Evolutionary conservation across 2,329 filamentous ascomycete genomes (phyloP), one percentile per base, ranked within the genome.

Genomic region (Hawksworthiomyces lignivorus): DNA sequence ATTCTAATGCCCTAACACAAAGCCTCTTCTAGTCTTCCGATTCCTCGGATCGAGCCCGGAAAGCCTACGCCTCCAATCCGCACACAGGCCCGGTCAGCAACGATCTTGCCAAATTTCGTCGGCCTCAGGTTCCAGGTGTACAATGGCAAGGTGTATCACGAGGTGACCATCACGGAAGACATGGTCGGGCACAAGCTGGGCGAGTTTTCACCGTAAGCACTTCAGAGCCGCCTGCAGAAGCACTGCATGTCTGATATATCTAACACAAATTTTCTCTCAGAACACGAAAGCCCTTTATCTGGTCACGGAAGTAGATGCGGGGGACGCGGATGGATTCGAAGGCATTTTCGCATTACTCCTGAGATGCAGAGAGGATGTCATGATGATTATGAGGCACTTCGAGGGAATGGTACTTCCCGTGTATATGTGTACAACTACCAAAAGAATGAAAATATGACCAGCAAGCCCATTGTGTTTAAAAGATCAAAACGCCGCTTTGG

Each of bases 141-240:
- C 68, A 94, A 95, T 61, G 89, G 89, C 56, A 94, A 92, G 69
- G 75, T 75, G 24, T 95, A 95, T 63, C 68, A 82, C 54, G 85
- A 92, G 52, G 73, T 95, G 41, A 74, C 72, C 51, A 84, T 96
- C 49, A 94, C 88, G 14, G 89, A 95, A 61, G 86, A 95, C 57
- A 96, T 96, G 89, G 89, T 96, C 37, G 89, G 89, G 41, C 84
- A 92, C 64, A 96, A 95, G 67, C 72, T 96, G 52, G 89, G 89
- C 54, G 89, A 96, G 66, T 96, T 95, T 62, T 81, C 87, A 48
- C 70, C 78, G 88, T 95, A 76, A 57, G 87, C n/a, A n/a, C n/a
- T n/a, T n/a, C n/a, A n/a, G n/a, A n/a, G n/a, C n/a, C n/a, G n/a
- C n/a, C n/a, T n/a, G n/a, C n/a, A n/a, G n/a, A n/a, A n/a, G n/a